Base-by-base conservation (phyloP, 2,329 filamentous ascomycete genomes). In the Ascochyta lentis region DNA sequence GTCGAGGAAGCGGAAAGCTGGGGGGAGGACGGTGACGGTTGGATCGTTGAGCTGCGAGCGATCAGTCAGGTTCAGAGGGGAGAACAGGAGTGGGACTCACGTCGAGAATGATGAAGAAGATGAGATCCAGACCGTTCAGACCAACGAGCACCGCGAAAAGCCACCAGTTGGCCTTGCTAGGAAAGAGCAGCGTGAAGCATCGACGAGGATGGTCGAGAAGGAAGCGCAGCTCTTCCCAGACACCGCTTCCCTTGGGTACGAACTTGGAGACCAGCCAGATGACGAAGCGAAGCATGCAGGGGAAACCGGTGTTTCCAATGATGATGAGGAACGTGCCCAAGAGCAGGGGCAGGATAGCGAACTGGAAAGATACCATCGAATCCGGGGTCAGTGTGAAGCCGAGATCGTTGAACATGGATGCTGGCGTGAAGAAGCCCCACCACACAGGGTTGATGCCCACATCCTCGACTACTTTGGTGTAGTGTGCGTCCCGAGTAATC, bases 151-250 rank as follows among this genome's bases (percentile, higher is more conserved):
- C 89, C 76, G 86, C 89, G 71, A 98, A 96, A 0, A 99, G 81
- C 92, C 92, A 96, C 95, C 95, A 98, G 1, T 91, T 98, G 1
- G 94, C 92, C 49, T 86, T 87, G 0, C 90, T 88, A 0, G 95
- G 95, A 65, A 99, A 99, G 0, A 99, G 81, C 13, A 99, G 81
- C 0, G 95, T 99, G 71, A 99, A 99, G 77, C 95, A 99, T 50
- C 95, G 90, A 71, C 95, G 89, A 0, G 95, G 95, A 66, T 99
- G 95, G 68, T 98, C 94, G 1, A 99, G 84, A 19, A 99, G 79
- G 68, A 99, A 99, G 34, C 86, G 85, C 10, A 98, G 79, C 73
- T 97, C 94, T 74, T 99, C 94, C 86, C 91, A 96, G 1, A 96
- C 74, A 1, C 89, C 88, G 24, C 87, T 90, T 6, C 81, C 83